Evolutionary conservation across 306 rosid genomes (phyloP), one percentile per base, ranked within the genome.

Genomic region (Amphicarpaea edgeworthii): DNA sequence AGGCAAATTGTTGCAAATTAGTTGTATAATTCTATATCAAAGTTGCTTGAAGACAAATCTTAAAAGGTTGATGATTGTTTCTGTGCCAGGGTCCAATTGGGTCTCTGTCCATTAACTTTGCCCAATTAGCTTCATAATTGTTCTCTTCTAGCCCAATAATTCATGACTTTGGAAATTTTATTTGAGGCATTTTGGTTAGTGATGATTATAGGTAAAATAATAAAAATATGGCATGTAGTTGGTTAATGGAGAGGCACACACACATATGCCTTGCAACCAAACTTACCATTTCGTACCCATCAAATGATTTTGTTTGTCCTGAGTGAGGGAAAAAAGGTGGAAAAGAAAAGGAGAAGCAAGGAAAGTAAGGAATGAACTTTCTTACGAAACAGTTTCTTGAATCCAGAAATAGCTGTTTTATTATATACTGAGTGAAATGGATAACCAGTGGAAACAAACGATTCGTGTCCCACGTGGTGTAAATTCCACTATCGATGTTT

Each of bases 401-500:
- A 50, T 61, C 17, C 49, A 61, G 58, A 72, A 72, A 64, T 26
- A 43, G 73, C 0, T 15, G 34, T 4, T 40, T 10, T 70, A 45
- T 10, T 70, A 45, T 46, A 5, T 47, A n/a, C 43, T 59, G 76
- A 70, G 10, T 49, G 59, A 62, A 38, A 32, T 34, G 12, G 37
- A 9, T 72, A n/a, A 28, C 20, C 7, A 60, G n/a, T 62, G 83
- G 61, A 72, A 72, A 72, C 74, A 72, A 79, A 79, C 4, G 47
- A 63, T 53, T 79, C 28, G 26, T 61, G 45, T 5, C 14, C 72
- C 82, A 79, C 49, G 43, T 79, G 66, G 1, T 50, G 66, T 17
- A 46, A 45, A 46, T 77, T 78, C 41, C 59, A 12, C 19, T 40
- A 20, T 23, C 73, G 72, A 79, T 51, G 28, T 64, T 72, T 26